phyloP scores from a whole-genome alignment of 495 filamentous ascomycete genomes.

The Halenospora varia region DNA sequence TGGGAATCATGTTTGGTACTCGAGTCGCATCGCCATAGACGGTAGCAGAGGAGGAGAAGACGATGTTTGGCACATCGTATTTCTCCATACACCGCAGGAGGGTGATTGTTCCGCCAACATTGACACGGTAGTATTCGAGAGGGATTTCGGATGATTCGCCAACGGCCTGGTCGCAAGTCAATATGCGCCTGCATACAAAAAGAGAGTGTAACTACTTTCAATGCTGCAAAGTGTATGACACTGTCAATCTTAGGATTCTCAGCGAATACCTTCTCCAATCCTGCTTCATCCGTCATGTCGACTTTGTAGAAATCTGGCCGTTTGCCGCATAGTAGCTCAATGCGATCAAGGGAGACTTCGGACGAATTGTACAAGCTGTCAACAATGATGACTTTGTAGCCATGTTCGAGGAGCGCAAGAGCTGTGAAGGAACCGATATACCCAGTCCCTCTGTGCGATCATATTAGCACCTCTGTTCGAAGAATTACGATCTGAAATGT shows the following conservation, averaged over 20 bases:
- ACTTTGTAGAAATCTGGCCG: constrained; percentile 78
- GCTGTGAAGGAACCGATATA: constrained; percentile 99
- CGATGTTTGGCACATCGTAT: constrained; percentile 90
- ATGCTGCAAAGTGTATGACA: constrained; percentile 96
- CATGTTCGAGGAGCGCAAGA: constrained; percentile 85
- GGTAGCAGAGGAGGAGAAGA: constrained; percentile 94
- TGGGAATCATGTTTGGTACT: constrained; percentile 97
- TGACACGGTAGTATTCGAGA: constrained; percentile 95
- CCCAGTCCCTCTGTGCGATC: constrained; percentile 73
- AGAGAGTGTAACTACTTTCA: constrained; percentile 60
- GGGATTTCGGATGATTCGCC: constrained; percentile 95
- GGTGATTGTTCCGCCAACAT: constrained; percentile 88
- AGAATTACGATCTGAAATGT: neutral
- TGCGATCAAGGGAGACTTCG: constrained; percentile 80
- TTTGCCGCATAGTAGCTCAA: constrained; percentile 90
- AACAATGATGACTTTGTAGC: constrained; percentile 92
- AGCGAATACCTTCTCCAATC: constrained; percentile 81
- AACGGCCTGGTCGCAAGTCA: constrained; percentile 61
- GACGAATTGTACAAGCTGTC: constrained; percentile 98
- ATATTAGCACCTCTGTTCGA: constrained; percentile 12
- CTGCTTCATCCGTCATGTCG: constrained; percentile 82
- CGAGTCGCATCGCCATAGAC: constrained; percentile 98
- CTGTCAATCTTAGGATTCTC: constrained; percentile 92
- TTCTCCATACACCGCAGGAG: constrained; percentile 83
- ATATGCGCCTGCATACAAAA: neutral